Percentiles rank a stretch among this genome's conserved stretches.
Conservation (phyloP, 179 eudicot species). For the Actinidia chinensis region DNA sequence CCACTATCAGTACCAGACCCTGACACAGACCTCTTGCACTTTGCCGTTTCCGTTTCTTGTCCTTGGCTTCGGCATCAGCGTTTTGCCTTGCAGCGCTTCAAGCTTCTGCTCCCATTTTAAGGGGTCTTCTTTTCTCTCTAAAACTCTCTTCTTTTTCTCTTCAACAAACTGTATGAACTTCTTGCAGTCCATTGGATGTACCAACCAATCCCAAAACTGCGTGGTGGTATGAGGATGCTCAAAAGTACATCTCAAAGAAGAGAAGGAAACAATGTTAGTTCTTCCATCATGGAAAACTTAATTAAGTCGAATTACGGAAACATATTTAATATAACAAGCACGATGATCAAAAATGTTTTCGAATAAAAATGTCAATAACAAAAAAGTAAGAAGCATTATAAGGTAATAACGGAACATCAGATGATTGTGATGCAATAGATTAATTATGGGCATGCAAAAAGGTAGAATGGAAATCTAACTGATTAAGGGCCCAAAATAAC, state of each 20-base stretch:
- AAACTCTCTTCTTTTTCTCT: slow-evolving; percentile 74
- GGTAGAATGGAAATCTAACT: too few relatives aligned
- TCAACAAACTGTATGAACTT: slow-evolving; percentile 87
- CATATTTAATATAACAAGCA: background rate
- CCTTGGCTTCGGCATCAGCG: slow-evolving; percentile 77
- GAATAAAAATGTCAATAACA: background rate
- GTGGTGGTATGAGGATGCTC: slow-evolving; percentile 96
- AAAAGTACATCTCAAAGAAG: slow-evolving; percentile 94
- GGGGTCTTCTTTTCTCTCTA: slow-evolving; percentile 89
- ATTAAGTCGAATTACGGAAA: background rate
- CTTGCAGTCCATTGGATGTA: slow-evolving; percentile 78
- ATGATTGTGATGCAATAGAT: background rate
- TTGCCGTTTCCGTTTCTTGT: slow-evolving; percentile 51
- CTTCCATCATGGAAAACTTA: slow-evolving; percentile 37
- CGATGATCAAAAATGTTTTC: background rate
- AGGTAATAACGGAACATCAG: background rate
- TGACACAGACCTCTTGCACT: slow-evolving; percentile 52
- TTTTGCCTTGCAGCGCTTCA: slow-evolving; percentile 68
- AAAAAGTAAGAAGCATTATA: too few relatives aligned
- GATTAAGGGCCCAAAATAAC: too few relatives aligned
- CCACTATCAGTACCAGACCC: too few relatives aligned
- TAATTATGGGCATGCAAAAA: too few relatives aligned
- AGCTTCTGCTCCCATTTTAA: slow-evolving; percentile 91
- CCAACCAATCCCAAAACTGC: slow-evolving; percentile 78
- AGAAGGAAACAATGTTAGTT: slow-evolving; percentile 89